Conservation (phyloP, 2,329 filamentous ascomycete species). For the Hysterium pulicare region DNA sequence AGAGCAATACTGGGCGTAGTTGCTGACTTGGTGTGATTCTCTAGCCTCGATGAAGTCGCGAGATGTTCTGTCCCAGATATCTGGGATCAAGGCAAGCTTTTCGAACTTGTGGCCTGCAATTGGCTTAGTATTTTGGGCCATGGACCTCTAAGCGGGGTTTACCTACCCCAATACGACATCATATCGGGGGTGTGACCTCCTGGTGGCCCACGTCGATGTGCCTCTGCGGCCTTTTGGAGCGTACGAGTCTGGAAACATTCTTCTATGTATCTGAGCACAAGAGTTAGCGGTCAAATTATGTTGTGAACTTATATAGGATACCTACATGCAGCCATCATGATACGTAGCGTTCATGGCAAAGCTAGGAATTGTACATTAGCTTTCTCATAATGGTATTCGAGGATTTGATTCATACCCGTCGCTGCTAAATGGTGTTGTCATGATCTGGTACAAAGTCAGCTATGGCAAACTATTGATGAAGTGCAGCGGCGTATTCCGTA, state of each 20-base stretch:
- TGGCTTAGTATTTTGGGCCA: background rate
- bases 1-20: constrained; percentile 93
- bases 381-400: background rate
- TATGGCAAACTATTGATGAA: background rate
- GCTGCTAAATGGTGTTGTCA: constrained; percentile 75
- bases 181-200: constrained; percentile 65
- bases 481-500: constrained; percentile 35
- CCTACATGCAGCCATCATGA: constrained; percentile 71
- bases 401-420: constrained; percentile 60
- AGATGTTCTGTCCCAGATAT: constrained; percentile 68
- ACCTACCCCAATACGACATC: constrained; percentile 86
- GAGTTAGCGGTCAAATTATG: no score
- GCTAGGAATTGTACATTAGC: constrained; percentile 41
- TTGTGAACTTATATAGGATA: no score
- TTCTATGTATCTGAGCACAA: constrained; percentile 73
- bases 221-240: constrained; percentile 39
- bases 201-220: constrained; percentile 37
- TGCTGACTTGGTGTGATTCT: constrained; percentile 70
- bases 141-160: no score
- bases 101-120: constrained; percentile 90
- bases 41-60: constrained; percentile 77
- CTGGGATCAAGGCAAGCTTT: constrained; percentile 71
- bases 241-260: constrained; percentile 77
- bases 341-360: constrained; percentile 96
- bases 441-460: constrained; percentile 58